Base-by-base conservation (phyloP, 768 basidiomycete species). In the Pisolithus orientalis region DNA sequence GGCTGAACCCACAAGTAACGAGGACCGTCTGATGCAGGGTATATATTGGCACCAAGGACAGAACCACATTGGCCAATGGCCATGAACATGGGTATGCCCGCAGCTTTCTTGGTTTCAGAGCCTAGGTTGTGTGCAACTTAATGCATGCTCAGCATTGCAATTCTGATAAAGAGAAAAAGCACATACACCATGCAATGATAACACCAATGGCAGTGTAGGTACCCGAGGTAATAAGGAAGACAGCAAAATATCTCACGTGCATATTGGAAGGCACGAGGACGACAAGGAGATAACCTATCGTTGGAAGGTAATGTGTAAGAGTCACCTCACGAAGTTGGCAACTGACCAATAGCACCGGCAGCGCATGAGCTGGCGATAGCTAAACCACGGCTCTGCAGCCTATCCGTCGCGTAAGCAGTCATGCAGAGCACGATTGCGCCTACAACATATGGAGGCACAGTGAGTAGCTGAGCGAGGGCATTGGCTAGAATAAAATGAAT, bases 381-480 rank as follows among this genome's bases (percentile, higher is more conserved):
- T 13, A 71, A 55, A 5, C 80, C 79, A 32, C 89, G 79, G 45
- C 69, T 80, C 60, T 87, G 85, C 17, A 84, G 62, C 49, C 79
- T 73, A 65, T 90, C 87, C 2, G 90, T 87, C 5, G 72, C 60
- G 62, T 76, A 86, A 1, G 83, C 81, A 49, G 81, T 75, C 3
- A 69, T 32, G 29, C 81, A 70, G 32, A 90, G 72, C n/a, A 87
- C 75, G 10, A 83, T 69, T 1, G 87, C 79, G 2, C 83, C 79
- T 17, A 84, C 82, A 2, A 81, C 84, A 61, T 92, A 91, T 3
- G 90, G 90, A 3, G 89, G 88, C 4, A 92, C 87, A 1, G 89
- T 89, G 47, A 89, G 74, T 2, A 91, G 62, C 59, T 92, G 87
- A 0, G 85, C 80, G 32, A 74, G 65, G 13, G 86, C 84, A 55